Percentiles rank a stretch among this genome's conserved stretches.
phyloP scores from a whole-genome alignment of 495 filamentous ascomycete genomes.

The Neurospora cerealis region DNA sequence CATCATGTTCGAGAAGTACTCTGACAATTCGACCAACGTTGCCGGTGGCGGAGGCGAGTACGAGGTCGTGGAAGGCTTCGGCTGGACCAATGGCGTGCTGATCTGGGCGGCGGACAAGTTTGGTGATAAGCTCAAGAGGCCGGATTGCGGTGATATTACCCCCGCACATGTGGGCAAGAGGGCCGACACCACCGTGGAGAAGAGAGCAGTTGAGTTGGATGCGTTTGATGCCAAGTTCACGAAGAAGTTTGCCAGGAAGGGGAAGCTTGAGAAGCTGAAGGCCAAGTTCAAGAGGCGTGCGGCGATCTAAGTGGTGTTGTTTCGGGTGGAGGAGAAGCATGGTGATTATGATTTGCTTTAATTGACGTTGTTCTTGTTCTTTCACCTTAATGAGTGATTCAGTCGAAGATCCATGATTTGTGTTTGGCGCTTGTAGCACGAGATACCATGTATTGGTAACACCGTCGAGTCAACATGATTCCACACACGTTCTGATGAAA shows the following conservation, averaged over 20 bases:
- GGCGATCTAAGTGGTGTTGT: neutral
- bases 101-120: slow-evolving; percentile 40
- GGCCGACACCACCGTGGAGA: neutral
- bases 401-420: neutral
- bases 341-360: neutral
- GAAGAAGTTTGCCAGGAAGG: slow-evolving; percentile 23
- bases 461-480: neutral
- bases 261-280: neutral
- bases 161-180: slow-evolving; percentile 20
- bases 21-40: slow-evolving; percentile 34
- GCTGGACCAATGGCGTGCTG: slow-evolving; percentile 43
- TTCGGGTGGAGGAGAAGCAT: neutral
- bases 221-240: slow-evolving; percentile 28
- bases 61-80: slow-evolving; percentile 41
- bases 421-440: neutral
- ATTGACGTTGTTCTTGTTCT: neutral
- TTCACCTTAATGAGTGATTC: no score
- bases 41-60: slow-evolving; percentile 42
- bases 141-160: slow-evolving; percentile 34
- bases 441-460: neutral
- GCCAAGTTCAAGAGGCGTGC: neutral
- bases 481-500: neutral
- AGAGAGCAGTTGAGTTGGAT: slow-evolving; percentile 33
- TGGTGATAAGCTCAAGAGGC: slow-evolving; percentile 27
- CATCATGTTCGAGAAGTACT: slow-evolving; percentile 44